Percentiles rank a stretch among this genome's conserved stretches.
These are phyloP conservation scores for Sugiyamaella marilandica DNA, from an alignment of 805 yeast genomes.

Conservation along the genomic window DNA sequence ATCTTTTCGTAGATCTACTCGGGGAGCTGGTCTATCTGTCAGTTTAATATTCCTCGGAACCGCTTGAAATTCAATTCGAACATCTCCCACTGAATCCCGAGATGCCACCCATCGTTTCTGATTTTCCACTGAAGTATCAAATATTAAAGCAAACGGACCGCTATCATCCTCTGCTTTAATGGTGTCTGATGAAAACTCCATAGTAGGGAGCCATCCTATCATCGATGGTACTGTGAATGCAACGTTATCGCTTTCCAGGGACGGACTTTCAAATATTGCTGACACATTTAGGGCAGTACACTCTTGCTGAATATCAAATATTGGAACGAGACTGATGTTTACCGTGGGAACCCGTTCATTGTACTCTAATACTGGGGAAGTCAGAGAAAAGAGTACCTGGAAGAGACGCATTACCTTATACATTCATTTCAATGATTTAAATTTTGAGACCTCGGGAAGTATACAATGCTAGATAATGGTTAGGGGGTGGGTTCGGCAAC, in stretches of 20 bases:
- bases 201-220: background rate
- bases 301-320: background rate
- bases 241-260: background rate
- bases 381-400: background rate
- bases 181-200: background rate
- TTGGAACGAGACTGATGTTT: background rate
- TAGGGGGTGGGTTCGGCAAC: too few species aligned
- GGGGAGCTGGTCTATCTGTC: background rate
- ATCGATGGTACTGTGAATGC: background rate
- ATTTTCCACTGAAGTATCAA: background rate
- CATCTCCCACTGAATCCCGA: background rate
- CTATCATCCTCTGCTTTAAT: background rate
- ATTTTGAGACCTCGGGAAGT: too few species aligned
- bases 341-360: background rate
- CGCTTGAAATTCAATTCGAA: background rate
- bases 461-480: too few species aligned
- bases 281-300: background rate
- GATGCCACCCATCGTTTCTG: background rate
- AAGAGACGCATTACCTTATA: constrained; percentile 26
- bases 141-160: background rate
- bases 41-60: background rate
- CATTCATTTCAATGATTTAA: constrained; percentile 15
- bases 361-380: background rate
- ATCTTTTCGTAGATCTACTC: background rate
- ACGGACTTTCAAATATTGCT: background rate